Evolutionary conservation across 768 basidiomycete species (phyloP), one percentile per base, ranked within the genome.

Genomic region (Mrakia hoshinonis): DNA sequence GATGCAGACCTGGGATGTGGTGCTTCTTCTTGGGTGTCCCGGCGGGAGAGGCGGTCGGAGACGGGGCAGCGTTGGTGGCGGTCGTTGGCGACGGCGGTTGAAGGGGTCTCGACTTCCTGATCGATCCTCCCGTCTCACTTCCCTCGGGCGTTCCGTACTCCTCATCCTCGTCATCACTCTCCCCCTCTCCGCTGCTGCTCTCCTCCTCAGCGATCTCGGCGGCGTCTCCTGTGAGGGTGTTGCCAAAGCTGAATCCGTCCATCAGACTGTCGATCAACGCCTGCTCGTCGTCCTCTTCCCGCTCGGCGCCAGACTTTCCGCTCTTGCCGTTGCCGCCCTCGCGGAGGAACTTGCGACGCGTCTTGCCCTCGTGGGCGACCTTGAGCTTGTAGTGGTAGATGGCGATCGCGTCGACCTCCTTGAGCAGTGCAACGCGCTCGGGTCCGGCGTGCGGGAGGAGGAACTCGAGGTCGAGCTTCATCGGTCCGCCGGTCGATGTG

Each of bases 381-480:
- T 99, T 99, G 72, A 94, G 85, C 78, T 89, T 87, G 81, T 97
- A 96, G 79, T 99, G 95, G 78, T 98, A 94, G 58, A 87, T 82
- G 18, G 92, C 89, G 65, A 98, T 86, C 70, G 85, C 85, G 80
- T 99, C 96, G 4, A 98, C 85, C 78, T 99, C 96, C 52, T 83
- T 81, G 74, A 98, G 81, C 74, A 98, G 87, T 22, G 83, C 85
- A 36, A 81, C 78, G n/a, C 95, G 87, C 72, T 91, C 91, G 64
- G 85, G 79, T 13, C 88, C 90, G 1, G 84, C 85, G 73, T 92
- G 88, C 15, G 96, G 96, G 6, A 98, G 84, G 38, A 98, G 81
- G 77, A 88, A 91, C 76, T 99, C 96, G 61, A 99, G 86, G 74
- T 88, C 89, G 77, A 96, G 81, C 20, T 78, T 74, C 26, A 39